Evolutionary conservation across 2,329 filamentous ascomycete species (phyloP), one percentile per base, ranked within the genome.

Genomic region (Spiromastix sp.): DNA sequence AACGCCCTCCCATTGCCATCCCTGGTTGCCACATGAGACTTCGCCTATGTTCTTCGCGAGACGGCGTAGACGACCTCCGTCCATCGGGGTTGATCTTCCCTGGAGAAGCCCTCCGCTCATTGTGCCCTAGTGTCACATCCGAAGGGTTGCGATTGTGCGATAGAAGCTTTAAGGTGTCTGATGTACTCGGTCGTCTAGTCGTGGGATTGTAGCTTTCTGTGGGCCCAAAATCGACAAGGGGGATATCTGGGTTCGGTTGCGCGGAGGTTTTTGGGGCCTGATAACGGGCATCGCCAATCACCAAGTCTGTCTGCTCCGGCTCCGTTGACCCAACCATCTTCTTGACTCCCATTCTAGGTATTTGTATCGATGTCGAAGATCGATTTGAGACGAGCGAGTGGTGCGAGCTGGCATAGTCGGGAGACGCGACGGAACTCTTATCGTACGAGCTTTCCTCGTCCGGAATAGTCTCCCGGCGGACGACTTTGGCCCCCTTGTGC

Each of bases 1-100:
- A 59, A 22, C 68, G 61, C 2, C 66, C 50, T 32, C 48, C 51
- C 15, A 41, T 43, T 30, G 67, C 64, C 51, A 74, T 74, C 22
- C 72, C 78, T 4, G 87, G 85, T 46, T 86, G 81, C 87, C 87
- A 95, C 4, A 79, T 67, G 43, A 91, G 64, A 47, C 72, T 85
- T 43, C 77, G 73, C 42, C 76, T 72, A 22, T 65, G 59, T 5
- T 74, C 72, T 41, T 67, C 64, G 32, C 65, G 62, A 36, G 57
- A 57, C 18, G 64, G 57, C 26, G 61, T 53, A 38, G 60, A 48
- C 42, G 66, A 45, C 9, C 44, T 46, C 25, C 52, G 55, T 21
- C 57, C 54, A 13, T 34, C 37, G n/a, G 32, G 32, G 19, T 21
- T 35, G 22, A 37, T 38, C 26, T 36, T 36, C 12, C 37, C 39